Evolutionary conservation across 2,329 filamentous ascomycete species (phyloP).

Genomic region (Talaromyces sp.): DNA sequence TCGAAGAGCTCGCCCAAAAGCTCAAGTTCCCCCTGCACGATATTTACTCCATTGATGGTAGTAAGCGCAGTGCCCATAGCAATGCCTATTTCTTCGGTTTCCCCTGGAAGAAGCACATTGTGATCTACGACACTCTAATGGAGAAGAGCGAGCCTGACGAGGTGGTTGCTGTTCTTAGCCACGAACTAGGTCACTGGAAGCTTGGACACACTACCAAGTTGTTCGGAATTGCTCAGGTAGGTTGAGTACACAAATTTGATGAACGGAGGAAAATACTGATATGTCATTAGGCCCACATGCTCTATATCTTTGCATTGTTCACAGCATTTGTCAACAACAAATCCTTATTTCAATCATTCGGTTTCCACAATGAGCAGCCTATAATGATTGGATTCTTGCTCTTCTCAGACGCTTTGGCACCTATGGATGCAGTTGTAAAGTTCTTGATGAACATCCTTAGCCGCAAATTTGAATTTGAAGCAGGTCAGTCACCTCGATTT

Average conservation of each 20-base stretch:
- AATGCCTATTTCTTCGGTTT: conserved; percentile 96
- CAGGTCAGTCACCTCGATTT: conserved; percentile 53
- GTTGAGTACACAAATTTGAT: conserved; percentile 20
- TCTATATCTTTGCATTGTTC: conserved; percentile 96
- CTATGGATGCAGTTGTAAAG: conserved; percentile 93
- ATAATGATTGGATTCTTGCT: conserved; percentile 97
- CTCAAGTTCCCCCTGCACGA: conserved; percentile 90
- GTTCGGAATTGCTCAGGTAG: conserved; percentile 78
- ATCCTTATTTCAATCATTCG: conserved; percentile 86
- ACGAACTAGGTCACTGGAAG: conserved; percentile 97
- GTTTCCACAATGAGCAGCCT: conserved; percentile 75
- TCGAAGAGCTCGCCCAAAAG: conserved; percentile 76
- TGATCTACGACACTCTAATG: conserved; percentile 96
- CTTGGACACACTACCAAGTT: conserved; percentile 90
- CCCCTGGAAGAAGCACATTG: conserved; percentile 99
- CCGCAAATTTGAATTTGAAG: conserved; percentile 92
- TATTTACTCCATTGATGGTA: conserved; percentile 90
- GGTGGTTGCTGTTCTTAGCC: conserved; percentile 89
- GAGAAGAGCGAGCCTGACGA: conserved; percentile 91
- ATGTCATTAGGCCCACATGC: conserved; percentile 69
- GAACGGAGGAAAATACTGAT: conserved; percentile 4
- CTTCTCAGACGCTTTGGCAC: conserved; percentile 92
- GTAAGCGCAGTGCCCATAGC: conserved; percentile 81
- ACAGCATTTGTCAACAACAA: conserved; percentile 95
- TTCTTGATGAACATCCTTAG: conserved; percentile 94